Conservation (phyloP, 75 land plant species). For the Pinus taeda region DNA sequence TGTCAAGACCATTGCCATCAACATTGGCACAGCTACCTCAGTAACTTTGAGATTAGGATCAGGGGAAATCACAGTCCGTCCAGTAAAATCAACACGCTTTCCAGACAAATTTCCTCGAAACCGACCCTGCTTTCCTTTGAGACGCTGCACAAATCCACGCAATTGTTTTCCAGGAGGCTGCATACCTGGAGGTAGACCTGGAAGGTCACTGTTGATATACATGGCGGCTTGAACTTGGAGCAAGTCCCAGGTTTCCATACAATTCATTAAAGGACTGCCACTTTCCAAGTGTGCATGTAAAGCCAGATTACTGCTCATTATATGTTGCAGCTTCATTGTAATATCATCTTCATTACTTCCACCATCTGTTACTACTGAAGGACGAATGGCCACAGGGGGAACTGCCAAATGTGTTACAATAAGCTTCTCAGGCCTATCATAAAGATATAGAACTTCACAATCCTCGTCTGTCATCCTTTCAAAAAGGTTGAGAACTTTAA, state of each 20-base stretch:
- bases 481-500: slow-evolving; percentile 68
- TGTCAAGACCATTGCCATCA: slow-evolving; percentile 79
- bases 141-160: slow-evolving; percentile 90
- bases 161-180: slow-evolving; percentile 44
- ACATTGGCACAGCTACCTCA: slow-evolving; percentile 93
- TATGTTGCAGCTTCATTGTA: slow-evolving; percentile 55
- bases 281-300: slow-evolving; percentile 52
- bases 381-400: slow-evolving; percentile 86
- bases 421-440: slow-evolving; percentile 89
- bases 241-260: slow-evolving; percentile 69
- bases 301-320: slow-evolving; percentile 56
- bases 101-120: slow-evolving; percentile 97
- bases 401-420: slow-evolving; percentile 77
- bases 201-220: slow-evolving; percentile 92
- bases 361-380: slow-evolving; percentile 73
- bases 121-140: slow-evolving; percentile 97
- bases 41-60: slow-evolving; percentile 97
- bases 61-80: slow-evolving; percentile 97
- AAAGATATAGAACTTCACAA: slow-evolving; percentile 77
- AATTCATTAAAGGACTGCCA: slow-evolving; percentile 25
- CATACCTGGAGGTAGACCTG: slow-evolving; percentile 41
- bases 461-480: slow-evolving; percentile 71
- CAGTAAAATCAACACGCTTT: slow-evolving; percentile 96
- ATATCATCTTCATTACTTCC: slow-evolving; percentile 94
- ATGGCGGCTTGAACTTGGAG: slow-evolving; percentile 81